These are phyloP conservation scores for Rutstroemia sp. DNA, from an alignment of 2,329 filamentous ascomycete species.

Conservation along the genomic window DNA sequence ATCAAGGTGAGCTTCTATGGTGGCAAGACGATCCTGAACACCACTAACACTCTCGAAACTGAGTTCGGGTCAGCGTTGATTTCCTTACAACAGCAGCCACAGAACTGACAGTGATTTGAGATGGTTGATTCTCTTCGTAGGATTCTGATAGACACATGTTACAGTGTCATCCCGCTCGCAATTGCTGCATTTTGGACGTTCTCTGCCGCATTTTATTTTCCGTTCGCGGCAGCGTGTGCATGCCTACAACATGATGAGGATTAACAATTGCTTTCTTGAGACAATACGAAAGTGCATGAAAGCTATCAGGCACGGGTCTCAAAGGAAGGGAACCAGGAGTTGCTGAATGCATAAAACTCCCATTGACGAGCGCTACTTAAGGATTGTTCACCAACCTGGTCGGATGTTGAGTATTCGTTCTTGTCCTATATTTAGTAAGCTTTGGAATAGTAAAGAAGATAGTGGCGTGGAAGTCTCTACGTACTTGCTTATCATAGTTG, in stretches of 20 bases:
- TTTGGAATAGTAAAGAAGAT: background rate
- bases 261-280: background rate
- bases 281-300: background rate
- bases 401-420: background rate
- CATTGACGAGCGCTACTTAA: no score
- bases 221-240: conserved; percentile 8
- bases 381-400: background rate
- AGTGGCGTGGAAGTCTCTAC: background rate
- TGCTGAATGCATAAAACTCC: background rate
- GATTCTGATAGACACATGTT: conserved; percentile 10
- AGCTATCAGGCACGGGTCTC: background rate
- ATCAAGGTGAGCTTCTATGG: conserved; percentile 7
- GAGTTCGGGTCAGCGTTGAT: background rate
- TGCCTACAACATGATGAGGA: background rate
- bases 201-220: conserved; percentile 7
- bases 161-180: conserved; percentile 7
- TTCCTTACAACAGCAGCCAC: background rate
- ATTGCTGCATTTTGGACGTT: conserved; percentile 6
- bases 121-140: conserved; percentile 9
- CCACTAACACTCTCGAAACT: conserved; percentile 8
- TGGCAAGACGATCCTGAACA: conserved; percentile 1
- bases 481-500: background rate
- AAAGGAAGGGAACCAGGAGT: background rate
- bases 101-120: conserved; percentile 7
- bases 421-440: background rate